These are phyloP conservation scores for Vitis cinerea DNA, from an alignment of 164 flowering plant genomes.

Conservation along the genomic window DNA sequence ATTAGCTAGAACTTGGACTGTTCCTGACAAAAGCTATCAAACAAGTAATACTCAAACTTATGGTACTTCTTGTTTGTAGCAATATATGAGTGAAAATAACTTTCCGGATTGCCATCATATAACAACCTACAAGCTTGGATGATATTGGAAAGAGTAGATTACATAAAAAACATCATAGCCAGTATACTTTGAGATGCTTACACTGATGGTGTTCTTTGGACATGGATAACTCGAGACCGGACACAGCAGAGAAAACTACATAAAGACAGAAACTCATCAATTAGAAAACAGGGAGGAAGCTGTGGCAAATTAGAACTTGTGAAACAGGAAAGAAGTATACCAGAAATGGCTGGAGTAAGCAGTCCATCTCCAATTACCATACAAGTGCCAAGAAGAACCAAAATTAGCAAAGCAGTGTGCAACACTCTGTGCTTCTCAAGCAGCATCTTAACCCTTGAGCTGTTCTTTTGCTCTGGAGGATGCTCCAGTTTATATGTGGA, in stretches of 20 bases:
- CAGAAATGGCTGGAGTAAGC: slow-evolving; percentile 88
- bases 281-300: neutral
- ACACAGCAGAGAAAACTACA: slow-evolving; percentile 85
- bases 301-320: neutral
- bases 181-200: slow-evolving; percentile 36
- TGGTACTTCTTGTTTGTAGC: too few species aligned
- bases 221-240: slow-evolving; percentile 88
- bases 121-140: too few species aligned
- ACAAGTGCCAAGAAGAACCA: slow-evolving; percentile 89
- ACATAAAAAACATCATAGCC: neutral
- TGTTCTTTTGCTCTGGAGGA: slow-evolving; percentile 48
- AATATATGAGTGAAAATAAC: too few species aligned
- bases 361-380: slow-evolving; percentile 95
- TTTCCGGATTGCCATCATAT: too few species aligned
- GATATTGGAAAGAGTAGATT: neutral
- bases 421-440: slow-evolving; percentile 72
- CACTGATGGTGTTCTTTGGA: slow-evolving; percentile 77
- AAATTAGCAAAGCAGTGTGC: slow-evolving; percentile 71
- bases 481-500: slow-evolving; percentile 71
- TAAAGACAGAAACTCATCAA: neutral
- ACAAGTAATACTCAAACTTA: too few species aligned
- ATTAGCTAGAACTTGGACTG: too few species aligned
- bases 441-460: slow-evolving; percentile 49
- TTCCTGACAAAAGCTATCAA: too few species aligned
- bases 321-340: slow-evolving; percentile 24